phyloP scores from a whole-genome alignment of 2,329 filamentous ascomycete genomes.

The Stachybotrys chartarum region DNA sequence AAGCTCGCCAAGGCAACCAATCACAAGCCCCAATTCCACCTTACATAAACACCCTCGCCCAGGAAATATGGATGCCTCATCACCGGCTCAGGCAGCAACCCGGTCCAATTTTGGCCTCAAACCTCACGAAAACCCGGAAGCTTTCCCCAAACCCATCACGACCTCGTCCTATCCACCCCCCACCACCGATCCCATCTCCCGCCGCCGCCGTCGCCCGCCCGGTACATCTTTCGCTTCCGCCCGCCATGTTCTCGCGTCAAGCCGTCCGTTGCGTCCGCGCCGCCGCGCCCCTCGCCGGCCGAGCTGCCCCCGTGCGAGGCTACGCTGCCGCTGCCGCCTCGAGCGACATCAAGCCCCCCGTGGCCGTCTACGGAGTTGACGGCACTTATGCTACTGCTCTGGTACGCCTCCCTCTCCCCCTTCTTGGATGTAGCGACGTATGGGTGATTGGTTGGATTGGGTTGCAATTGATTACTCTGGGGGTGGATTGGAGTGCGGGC shows the following conservation, averaged over 20 bases:
- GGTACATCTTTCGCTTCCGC: neutral
- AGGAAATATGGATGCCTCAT: slow-evolving; percentile 29
- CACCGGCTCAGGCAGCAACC: slow-evolving; percentile 28
- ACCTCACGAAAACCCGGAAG: slow-evolving; percentile 19
- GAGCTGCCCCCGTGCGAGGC: slow-evolving; percentile 57
- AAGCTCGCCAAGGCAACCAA: neutral
- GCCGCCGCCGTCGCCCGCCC: slow-evolving; percentile 7
- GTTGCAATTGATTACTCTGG: neutral
- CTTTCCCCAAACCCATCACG: slow-evolving; percentile 19
- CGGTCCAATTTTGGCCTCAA: slow-evolving; percentile 35
- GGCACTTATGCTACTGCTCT: slow-evolving; percentile 97
- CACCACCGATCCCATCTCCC: slow-evolving; percentile 17
- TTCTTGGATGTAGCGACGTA: neutral
- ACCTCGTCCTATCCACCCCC: slow-evolving; percentile 5
- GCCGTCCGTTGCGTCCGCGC: slow-evolving; percentile 48
- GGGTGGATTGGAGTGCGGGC: neutral
- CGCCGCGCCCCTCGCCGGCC: slow-evolving; percentile 43
- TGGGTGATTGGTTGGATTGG: neutral
- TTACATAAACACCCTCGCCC: slow-evolving; percentile 17
- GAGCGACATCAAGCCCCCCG: slow-evolving; percentile 71
- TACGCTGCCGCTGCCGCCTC: slow-evolving; percentile 77
- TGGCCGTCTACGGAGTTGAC: slow-evolving; percentile 90
- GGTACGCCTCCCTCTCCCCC: slow-evolving; percentile 52
- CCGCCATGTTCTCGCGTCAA: slow-evolving; percentile 54
- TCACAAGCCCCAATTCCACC: neutral